phyloP scores from a whole-genome alignment of 768 basidiomycete species.

The Termitomyces sp. region DNA sequence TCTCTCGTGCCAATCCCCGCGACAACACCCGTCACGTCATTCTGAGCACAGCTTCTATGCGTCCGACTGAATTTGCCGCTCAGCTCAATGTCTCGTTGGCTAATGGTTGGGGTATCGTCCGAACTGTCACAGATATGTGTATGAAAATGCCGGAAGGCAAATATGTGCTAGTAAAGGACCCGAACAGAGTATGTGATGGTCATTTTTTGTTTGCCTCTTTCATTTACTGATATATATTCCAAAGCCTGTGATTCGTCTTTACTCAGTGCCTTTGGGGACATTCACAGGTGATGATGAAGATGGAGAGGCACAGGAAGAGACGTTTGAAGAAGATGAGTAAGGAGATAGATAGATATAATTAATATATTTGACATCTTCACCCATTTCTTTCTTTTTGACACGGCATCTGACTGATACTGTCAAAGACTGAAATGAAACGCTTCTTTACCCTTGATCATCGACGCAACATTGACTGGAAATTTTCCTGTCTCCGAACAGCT shows the following conservation, averaged over 20 bases:
- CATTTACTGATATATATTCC: constrained; percentile 9
- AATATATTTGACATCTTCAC: constrained; percentile 7
- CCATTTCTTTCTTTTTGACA: too few relatives aligned
- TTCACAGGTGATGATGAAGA: constrained; percentile 83
- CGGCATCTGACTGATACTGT: constrained; percentile 20
- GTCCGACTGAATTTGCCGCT: constrained; percentile 88
- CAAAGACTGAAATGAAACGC: constrained; percentile 14
- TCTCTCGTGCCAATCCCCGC: constrained; percentile 89
- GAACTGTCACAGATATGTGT: constrained; percentile 90
- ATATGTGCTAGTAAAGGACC: constrained; percentile 95
- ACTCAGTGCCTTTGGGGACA: constrained; percentile 83
- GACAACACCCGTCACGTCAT: constrained; percentile 96
- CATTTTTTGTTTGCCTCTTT: neutral
- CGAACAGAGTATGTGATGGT: constrained; percentile 73
- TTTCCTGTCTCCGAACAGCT: neutral
- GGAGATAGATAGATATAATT: constrained; percentile 6
- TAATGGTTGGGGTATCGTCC: constrained; percentile 98
- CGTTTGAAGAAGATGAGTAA: constrained; percentile 36
- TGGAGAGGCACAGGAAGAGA: constrained; percentile 20
- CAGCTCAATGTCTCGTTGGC: constrained; percentile 93
- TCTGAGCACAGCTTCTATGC: constrained; percentile 90
- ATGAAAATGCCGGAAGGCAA: constrained; percentile 98
- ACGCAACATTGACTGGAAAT: constrained; percentile 10
- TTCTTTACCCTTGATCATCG: constrained; percentile 12
- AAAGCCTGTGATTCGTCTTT: constrained; percentile 90